These are phyloP conservation scores for Aspergillus puulaauensis DNA, from an alignment of 2,329 filamentous ascomycete genomes.

Conservation along the genomic window DNA sequence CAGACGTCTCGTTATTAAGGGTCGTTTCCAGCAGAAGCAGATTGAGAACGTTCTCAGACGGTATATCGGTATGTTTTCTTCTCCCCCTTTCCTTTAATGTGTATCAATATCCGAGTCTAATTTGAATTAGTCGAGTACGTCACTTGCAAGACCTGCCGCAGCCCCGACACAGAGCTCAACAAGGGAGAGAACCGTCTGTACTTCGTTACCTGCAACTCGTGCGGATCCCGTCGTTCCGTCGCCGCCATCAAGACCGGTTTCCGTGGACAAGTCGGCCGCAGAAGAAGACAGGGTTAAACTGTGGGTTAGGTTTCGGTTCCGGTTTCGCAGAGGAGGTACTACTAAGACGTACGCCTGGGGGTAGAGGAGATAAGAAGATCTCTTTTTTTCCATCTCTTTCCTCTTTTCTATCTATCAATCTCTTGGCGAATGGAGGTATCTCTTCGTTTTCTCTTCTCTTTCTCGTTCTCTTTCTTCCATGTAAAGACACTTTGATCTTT, in stretches of 20 bases:
- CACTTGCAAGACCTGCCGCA: constrained; percentile 97
- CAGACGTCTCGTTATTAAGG: constrained; percentile 94
- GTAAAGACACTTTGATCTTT: constrained; percentile 18
- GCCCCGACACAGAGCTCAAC: constrained; percentile 90
- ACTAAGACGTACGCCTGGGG: constrained; percentile 5
- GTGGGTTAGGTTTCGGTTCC: neutral
- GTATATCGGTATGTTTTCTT: constrained; percentile 75
- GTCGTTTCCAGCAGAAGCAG: constrained; percentile 99
- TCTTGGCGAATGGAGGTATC: constrained; percentile 14
- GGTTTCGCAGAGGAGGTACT: neutral
- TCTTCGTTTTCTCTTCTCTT: constrained; percentile 10
- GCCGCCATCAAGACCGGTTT: constrained; percentile 99
- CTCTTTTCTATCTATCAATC: constrained; percentile 5
- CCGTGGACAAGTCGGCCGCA: constrained; percentile 98
- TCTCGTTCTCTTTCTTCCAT: constrained; percentile 15
- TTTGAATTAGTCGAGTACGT: constrained; percentile 79
- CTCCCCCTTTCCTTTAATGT: neutral
- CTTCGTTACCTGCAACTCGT: constrained; percentile 96
- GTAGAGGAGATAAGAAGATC: constrained; percentile 9
- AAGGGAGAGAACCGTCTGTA: constrained; percentile 99
- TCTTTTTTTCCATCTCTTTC: constrained; percentile 13
- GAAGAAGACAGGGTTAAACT: constrained; percentile 82
- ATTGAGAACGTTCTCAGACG: constrained; percentile 95
- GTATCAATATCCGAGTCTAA: constrained; percentile 5
- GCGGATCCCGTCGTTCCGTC: constrained; percentile 79